Evolutionary conservation across 31 red algal species (phyloP).

Genomic region (Asparagopsis taxiformis): DNA sequence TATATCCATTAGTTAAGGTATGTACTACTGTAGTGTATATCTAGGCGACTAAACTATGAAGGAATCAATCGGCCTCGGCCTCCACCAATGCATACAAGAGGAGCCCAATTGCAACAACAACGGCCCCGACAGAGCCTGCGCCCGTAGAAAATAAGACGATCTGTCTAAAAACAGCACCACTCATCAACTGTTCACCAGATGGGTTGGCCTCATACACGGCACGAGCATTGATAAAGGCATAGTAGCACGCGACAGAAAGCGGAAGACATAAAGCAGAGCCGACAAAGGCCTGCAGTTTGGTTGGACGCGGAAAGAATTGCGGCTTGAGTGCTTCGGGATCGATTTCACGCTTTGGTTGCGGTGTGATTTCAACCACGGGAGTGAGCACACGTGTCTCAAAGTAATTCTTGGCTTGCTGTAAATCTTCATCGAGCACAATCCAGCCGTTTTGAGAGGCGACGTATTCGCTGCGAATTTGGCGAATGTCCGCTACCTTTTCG

Average conservation of each 20-base stretch:
- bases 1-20: no score
- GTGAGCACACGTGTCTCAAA: slow-evolving; percentile 24
- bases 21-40: no score
- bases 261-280: slow-evolving; percentile 30
- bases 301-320: slow-evolving; percentile 26
- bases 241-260: no score
- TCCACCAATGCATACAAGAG: slow-evolving; percentile 42
- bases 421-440: slow-evolving; percentile 53
- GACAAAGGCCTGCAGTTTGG: slow-evolving; percentile 37
- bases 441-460: slow-evolving; percentile 64
- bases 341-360: background rate
- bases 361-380: slow-evolving; percentile 1
- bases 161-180: slow-evolving; percentile 21
- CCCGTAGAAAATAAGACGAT: slow-evolving; percentile 32
- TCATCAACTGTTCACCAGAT: slow-evolving; percentile 23
- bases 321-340: slow-evolving; percentile 23
- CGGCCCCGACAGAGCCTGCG: slow-evolving; percentile 19
- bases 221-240: slow-evolving; percentile 29
- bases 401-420: slow-evolving; percentile 21
- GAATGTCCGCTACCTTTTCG: slow-evolving; percentile 24
- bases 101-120: slow-evolving; percentile 37
- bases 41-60: no score
- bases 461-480: slow-evolving; percentile 47
- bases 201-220: slow-evolving; percentile 35
- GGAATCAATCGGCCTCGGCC: slow-evolving; percentile 11